Percentiles rank a stretch among this genome's conserved stretches.
phyloP scores from a whole-genome alignment of 371 early-diverging fungal species.

The Neoconidiobolus thromboides region DNA sequence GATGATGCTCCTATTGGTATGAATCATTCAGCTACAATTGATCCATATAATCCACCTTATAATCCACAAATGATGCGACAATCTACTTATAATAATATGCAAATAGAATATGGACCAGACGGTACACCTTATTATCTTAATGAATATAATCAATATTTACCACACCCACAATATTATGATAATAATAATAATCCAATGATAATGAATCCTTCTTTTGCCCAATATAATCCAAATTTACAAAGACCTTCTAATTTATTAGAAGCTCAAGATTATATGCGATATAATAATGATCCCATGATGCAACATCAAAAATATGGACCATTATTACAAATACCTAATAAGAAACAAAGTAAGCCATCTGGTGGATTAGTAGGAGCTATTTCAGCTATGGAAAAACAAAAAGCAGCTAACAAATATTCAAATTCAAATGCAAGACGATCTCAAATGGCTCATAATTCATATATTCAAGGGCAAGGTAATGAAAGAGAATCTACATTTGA shows the following conservation, averaged over 20 bases:
- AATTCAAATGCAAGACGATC: constrained; percentile 3
- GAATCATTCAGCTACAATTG: background rate
- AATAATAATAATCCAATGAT: background rate
- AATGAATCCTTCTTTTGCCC: background rate
- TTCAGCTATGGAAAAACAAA: constrained; percentile 10
- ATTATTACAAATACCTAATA: constrained; percentile 10
- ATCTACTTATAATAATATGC: background rate
- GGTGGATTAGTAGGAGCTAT: constrained; percentile 14
- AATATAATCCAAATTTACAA: constrained; percentile 1
- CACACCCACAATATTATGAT: background rate
- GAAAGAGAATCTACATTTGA: constrained; percentile 10
- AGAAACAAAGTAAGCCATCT: constrained; percentile 6
- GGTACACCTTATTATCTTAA: constrained; percentile 2
- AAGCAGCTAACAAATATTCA: constrained; percentile 6
- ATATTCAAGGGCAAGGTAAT: background rate
- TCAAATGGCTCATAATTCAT: background rate
- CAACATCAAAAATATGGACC: constrained; percentile 4
- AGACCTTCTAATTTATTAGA: background rate
- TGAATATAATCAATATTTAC: no score
- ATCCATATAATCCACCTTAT: background rate
- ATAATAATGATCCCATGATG: background rate
- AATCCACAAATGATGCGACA: background rate
- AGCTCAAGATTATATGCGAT: constrained; percentile 1
- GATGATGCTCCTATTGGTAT: constrained; percentile 4
- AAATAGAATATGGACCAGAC: constrained; percentile 1